phyloP scores from a whole-genome alignment of 202 grass and related monocot genomes.

The Hordeum pubiflorum region DNA sequence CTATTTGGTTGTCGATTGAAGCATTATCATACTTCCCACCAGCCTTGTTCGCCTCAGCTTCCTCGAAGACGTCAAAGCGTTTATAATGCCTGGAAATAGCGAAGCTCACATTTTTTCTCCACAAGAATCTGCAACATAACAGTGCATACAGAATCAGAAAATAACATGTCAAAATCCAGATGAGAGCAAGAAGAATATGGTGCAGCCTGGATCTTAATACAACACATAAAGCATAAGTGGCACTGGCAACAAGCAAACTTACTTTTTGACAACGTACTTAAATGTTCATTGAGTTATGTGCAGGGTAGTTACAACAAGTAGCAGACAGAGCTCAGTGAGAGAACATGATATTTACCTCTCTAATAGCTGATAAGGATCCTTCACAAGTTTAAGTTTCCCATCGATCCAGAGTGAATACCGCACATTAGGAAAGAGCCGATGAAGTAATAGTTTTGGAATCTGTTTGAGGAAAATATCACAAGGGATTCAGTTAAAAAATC shows the following conservation, averaged over 20 bases:
- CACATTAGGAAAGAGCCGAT: slow-evolving; percentile 87
- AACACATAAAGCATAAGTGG: background rate
- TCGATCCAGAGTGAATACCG: slow-evolving; percentile 87
- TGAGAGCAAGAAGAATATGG: background rate
- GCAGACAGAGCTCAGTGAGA: background rate
- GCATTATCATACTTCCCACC: slow-evolving; percentile 95
- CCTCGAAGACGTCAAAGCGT: slow-evolving; percentile 95
- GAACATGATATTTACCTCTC: slow-evolving; percentile 55
- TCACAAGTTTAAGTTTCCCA: slow-evolving; percentile 86
- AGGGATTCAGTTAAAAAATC: background rate
- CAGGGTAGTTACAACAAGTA: slow-evolving; percentile 17
- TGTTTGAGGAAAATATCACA: slow-evolving; percentile 34
- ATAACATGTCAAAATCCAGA: slow-evolving; percentile 7
- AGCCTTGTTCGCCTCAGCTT: slow-evolving; percentile 97
- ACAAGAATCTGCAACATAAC: slow-evolving; percentile 72
- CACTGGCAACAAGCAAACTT: background rate
- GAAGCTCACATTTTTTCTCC: slow-evolving; percentile 82
- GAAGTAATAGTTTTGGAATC: slow-evolving; percentile 92
- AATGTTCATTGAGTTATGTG: slow-evolving; percentile 6
- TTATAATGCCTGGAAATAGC: slow-evolving; percentile 97
- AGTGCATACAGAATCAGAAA: slow-evolving; percentile 1
- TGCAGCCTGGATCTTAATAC: background rate
- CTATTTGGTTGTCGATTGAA: slow-evolving; percentile 87
- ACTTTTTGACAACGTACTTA: background rate
- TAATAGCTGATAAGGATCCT: slow-evolving; percentile 84